A percentile compares a stretch with the other conserved stretches of the same genome.
Evolutionary conservation across 148 eudicot genomes (phyloP).

Genomic region (Dianthus caryophyllus): DNA sequence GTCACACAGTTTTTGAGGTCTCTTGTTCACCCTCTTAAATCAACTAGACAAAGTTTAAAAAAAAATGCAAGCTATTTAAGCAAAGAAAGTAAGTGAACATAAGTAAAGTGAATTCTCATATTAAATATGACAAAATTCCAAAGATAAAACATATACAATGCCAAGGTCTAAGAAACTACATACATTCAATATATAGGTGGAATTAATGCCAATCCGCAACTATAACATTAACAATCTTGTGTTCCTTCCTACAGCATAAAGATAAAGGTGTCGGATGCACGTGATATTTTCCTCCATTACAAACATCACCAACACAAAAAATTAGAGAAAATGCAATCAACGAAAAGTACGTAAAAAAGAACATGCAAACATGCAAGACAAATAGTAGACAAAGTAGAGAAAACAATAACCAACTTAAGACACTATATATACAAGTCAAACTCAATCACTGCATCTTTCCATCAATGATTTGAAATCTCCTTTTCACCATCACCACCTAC

Average conservation of each 20-base stretch:
- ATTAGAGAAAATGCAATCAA: neutral
- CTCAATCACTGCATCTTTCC: neutral
- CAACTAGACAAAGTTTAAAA: conserved; percentile 8
- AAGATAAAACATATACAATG: neutral
- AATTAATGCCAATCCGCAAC: neutral
- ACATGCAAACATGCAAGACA: neutral
- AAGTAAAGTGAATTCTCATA: conserved; percentile 3
- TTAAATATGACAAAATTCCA: neutral
- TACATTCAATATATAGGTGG: neutral
- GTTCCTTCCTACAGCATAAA: neutral
- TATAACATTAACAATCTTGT: neutral
- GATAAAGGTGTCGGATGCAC: too few species aligned
- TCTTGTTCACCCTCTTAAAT: conserved; percentile 1
- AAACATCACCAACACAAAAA: too few species aligned
- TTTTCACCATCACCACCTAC: neutral
- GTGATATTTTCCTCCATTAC: too few species aligned
- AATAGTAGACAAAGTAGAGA: neutral
- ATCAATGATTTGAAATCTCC: too few species aligned
- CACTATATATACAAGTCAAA: neutral
- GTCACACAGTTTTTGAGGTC: neutral
- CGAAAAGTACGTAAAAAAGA: neutral
- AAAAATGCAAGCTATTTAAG: conserved; percentile 4
- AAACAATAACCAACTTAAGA: neutral
- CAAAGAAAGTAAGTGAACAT: neutral
- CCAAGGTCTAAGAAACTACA: neutral